phyloP scores from a whole-genome alignment of 768 basidiomycete species.

The Cystoderma amianthinum region DNA sequence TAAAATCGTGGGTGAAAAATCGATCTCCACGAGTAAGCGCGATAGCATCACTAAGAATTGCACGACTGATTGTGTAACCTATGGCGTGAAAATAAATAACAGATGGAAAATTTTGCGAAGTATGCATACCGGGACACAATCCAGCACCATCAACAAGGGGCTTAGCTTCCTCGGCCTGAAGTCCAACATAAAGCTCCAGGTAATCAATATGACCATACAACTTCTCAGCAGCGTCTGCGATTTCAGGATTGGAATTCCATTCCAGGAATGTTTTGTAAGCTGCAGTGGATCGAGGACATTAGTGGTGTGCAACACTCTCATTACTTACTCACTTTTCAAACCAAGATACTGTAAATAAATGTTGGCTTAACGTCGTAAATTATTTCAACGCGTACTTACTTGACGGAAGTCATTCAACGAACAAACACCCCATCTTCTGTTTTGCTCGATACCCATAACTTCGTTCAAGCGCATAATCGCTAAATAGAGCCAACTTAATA shows the following conservation, averaged over 20 bases:
- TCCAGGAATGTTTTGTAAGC: slow-evolving; percentile 68
- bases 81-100: not conserved
- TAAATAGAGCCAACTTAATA: slow-evolving; percentile 8
- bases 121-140: slow-evolving; percentile 63
- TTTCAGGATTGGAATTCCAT: slow-evolving; percentile 71
- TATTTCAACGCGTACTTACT: slow-evolving; percentile 30
- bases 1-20: slow-evolving; percentile 77
- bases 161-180: slow-evolving; percentile 76
- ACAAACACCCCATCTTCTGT: slow-evolving; percentile 74
- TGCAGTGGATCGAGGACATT: too few relatives aligned
- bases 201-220: slow-evolving; percentile 72
- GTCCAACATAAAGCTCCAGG: slow-evolving; percentile 75
- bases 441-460: slow-evolving; percentile 78
- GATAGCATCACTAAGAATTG: slow-evolving; percentile 82
- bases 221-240: slow-evolving; percentile 67
- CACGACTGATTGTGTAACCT: slow-evolving; percentile 81
- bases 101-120: not conserved
- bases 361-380: too few relatives aligned
- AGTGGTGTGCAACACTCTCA: not conserved
- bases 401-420: slow-evolving; percentile 80
- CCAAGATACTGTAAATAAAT: slow-evolving; percentile 58
- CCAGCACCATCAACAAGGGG: slow-evolving; percentile 74
- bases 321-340: slow-evolving; percentile 51
- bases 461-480: slow-evolving; percentile 71
- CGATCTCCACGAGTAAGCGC: slow-evolving; percentile 83